Conservation (phyloP, 176 grass and related monocot genomes). For the Oryza coarctata region DNA sequence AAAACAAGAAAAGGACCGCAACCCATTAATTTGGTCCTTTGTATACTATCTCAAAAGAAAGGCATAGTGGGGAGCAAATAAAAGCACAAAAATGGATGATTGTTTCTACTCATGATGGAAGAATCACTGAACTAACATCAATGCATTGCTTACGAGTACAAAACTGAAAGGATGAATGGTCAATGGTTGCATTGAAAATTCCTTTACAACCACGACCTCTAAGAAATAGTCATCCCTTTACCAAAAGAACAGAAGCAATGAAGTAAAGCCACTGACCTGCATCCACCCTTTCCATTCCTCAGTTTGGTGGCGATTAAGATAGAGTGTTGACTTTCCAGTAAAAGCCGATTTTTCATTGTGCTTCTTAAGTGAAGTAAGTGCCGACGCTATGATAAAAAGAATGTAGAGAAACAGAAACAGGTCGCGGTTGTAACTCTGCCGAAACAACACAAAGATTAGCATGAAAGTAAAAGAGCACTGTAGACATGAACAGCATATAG, state of each 20-base stretch:
- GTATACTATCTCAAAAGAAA: neutral
- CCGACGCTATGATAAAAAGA: slow-evolving; percentile 66
- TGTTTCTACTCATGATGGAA: neutral
- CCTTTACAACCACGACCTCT: neutral
- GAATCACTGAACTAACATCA: slow-evolving; percentile 15
- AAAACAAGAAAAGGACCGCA: neutral
- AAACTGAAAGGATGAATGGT: slow-evolving; percentile 15
- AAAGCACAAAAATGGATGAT: neutral
- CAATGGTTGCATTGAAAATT: too few species aligned
- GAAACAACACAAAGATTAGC: slow-evolving; percentile 26
- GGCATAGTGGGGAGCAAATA: neutral
- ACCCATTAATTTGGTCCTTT: slow-evolving; percentile 1
- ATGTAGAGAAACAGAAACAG: slow-evolving; percentile 78
- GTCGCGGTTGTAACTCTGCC: slow-evolving; percentile 72
- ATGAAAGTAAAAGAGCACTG: slow-evolving; percentile 17
- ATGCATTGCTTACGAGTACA: neutral
- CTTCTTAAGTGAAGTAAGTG: slow-evolving; percentile 71
- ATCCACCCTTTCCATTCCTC: slow-evolving; percentile 94
- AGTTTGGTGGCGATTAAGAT: slow-evolving; percentile 81
- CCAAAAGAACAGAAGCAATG: slow-evolving; percentile 5
- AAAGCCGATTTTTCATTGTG: slow-evolving; percentile 78
- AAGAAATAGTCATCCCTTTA: neutral
- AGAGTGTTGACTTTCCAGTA: slow-evolving; percentile 68
- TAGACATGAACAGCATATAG: neutral
- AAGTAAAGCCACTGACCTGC: slow-evolving; percentile 56